Percentiles rank a stretch among this genome's conserved stretches.
These are phyloP conservation scores for Chlorella variabilis DNA, from an alignment of 163 green algal genomes.

Conservation along the genomic window DNA sequence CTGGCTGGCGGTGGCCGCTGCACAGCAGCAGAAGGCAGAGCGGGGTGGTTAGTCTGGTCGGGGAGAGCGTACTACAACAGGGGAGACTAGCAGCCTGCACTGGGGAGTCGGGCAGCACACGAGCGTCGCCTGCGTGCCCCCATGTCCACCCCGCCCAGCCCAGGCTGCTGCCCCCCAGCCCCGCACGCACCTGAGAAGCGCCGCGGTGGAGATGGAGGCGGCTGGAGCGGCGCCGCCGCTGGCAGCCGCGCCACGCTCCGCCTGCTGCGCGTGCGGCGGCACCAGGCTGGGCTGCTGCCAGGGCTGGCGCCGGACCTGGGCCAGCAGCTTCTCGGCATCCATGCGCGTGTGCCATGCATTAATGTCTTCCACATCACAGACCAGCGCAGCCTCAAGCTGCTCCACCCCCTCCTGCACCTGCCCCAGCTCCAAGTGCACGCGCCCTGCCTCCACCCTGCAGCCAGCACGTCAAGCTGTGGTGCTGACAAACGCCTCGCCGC, in stretches of 20 bases:
- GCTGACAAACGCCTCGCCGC: too few relatives aligned
- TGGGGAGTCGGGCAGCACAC: too few relatives aligned
- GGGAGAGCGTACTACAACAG: too few relatives aligned
- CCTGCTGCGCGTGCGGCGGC: neutral
- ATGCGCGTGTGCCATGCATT: slow-evolving; percentile 67
- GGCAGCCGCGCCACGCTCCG: neutral
- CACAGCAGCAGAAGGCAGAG: neutral
- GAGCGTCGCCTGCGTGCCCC: too few relatives aligned
- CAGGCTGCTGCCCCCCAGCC: neutral
- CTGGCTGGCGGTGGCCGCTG: slow-evolving; percentile 23
- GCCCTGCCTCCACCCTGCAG: slow-evolving; percentile 55
- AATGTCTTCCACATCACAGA: slow-evolving; percentile 73
- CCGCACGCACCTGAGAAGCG: slow-evolving; percentile 21
- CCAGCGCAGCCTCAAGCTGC: slow-evolving; percentile 54
- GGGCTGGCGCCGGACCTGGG: slow-evolving; percentile 30
- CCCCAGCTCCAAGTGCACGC: slow-evolving; percentile 58
- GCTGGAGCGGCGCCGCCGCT: neutral
- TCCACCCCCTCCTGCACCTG: slow-evolving; percentile 49
- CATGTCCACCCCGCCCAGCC: too few relatives aligned
- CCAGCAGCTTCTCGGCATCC: slow-evolving; percentile 57
- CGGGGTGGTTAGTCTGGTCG: neutral
- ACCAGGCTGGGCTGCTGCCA: slow-evolving; percentile 8
- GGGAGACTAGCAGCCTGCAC: too few relatives aligned
- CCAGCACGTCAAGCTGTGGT: too few relatives aligned
- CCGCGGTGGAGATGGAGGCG: slow-evolving; percentile 30